A percentile compares a stretch with the other conserved stretches of the same genome.
These are phyloP conservation scores for Cetradonia linearis DNA, from an alignment of 495 filamentous ascomycete genomes.

Conservation along the genomic window DNA sequence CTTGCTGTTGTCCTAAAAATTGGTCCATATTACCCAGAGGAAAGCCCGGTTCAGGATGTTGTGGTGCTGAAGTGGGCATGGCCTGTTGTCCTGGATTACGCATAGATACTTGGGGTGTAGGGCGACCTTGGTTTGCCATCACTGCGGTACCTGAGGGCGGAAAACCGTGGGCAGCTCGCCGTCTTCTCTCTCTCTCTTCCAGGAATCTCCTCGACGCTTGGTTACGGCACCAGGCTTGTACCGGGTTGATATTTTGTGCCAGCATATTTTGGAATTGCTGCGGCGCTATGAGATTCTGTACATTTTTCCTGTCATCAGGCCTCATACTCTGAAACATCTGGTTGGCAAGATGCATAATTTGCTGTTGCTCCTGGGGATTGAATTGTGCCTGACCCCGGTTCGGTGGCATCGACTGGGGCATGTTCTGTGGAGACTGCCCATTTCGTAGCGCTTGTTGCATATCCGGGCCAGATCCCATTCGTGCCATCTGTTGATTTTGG, in stretches of 20 bases:
- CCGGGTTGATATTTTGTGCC: slow-evolving; percentile 10
- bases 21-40: slow-evolving; percentile 42
- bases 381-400: slow-evolving; percentile 19
- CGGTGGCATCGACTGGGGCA: slow-evolving; percentile 13
- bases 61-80: slow-evolving; percentile 16
- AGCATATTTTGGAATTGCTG: slow-evolving; percentile 34
- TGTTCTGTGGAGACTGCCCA: slow-evolving; percentile 17
- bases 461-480: slow-evolving; percentile 5
- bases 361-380: slow-evolving; percentile 34
- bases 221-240: slow-evolving; percentile 2
- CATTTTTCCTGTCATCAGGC: slow-evolving; percentile 20
- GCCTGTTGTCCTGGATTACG: slow-evolving; percentile 13
- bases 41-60: slow-evolving; percentile 40
- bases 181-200: slow-evolving; percentile 10
- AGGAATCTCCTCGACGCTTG: not conserved
- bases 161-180: slow-evolving; percentile 15
- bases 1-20: slow-evolving; percentile 51
- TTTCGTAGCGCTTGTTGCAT: slow-evolving; percentile 19
- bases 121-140: slow-evolving; percentile 11
- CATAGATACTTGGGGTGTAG: slow-evolving; percentile 17
- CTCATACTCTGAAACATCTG: slow-evolving; percentile 3
- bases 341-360: slow-evolving; percentile 31
- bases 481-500: slow-evolving; percentile 20
- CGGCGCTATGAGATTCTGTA: slow-evolving; percentile 33
- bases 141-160: not conserved